Evolutionary conservation across 2,329 filamentous ascomycete species (phyloP).

Genomic region (Neoascochyta sp.): DNA sequence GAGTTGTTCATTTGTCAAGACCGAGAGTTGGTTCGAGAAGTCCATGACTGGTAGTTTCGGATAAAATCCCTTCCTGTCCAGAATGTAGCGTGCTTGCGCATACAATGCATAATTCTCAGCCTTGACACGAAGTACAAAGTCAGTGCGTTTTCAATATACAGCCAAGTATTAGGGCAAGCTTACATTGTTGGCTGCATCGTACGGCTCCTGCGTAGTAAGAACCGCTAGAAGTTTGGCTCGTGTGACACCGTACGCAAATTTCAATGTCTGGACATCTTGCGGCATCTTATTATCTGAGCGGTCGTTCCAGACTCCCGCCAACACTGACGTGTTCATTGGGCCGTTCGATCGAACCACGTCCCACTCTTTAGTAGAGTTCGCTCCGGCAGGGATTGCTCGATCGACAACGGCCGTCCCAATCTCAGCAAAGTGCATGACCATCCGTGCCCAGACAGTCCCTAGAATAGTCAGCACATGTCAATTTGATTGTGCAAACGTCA

Average conservation of each 20-base stretch:
- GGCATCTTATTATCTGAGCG: slow-evolving; percentile 17
- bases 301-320: slow-evolving; percentile 31
- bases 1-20: slow-evolving; percentile 32
- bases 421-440: slow-evolving; percentile 33
- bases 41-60: slow-evolving; percentile 31
- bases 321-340: slow-evolving; percentile 32
- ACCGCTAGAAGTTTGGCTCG: slow-evolving; percentile 31
- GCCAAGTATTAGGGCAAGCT: too few relatives aligned
- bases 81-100: slow-evolving; percentile 30
- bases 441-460: slow-evolving; percentile 37
- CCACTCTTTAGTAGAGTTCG: slow-evolving; percentile 22
- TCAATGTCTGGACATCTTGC: slow-evolving; percentile 21
- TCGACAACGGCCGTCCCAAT: slow-evolving; percentile 29
- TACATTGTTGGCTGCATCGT: slow-evolving; percentile 35
- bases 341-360: slow-evolving; percentile 12
- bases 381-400: slow-evolving; percentile 10
- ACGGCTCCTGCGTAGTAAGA: slow-evolving; percentile 29
- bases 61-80: slow-evolving; percentile 27
- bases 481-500: too few relatives aligned
- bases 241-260: slow-evolving; percentile 33
- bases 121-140: too few relatives aligned
- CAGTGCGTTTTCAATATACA: too few relatives aligned
- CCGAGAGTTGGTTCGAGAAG: slow-evolving; percentile 27
- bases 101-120: slow-evolving; percentile 36
- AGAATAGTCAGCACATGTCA: too few relatives aligned